These are phyloP conservation scores for Pyrenophora seminiperda DNA, from an alignment of 2,329 filamentous ascomycete species.

Conservation along the genomic window DNA sequence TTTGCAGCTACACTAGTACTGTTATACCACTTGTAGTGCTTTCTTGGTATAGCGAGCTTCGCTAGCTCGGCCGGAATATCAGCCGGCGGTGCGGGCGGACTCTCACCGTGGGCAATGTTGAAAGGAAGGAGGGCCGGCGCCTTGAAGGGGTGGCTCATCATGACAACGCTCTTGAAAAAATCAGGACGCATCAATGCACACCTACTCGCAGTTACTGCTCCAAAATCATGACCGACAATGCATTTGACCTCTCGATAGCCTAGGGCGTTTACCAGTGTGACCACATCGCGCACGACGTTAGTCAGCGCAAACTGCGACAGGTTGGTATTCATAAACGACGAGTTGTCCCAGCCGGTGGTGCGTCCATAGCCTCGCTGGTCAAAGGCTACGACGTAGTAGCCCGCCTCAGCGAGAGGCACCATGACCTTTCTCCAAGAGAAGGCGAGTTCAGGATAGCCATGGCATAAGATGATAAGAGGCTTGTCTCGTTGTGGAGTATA, in stretches of 20 bases:
- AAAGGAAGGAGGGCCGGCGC: constrained; percentile 57
- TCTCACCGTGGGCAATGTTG: constrained; percentile 47
- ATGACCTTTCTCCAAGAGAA: constrained; percentile 72
- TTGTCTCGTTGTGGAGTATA: constrained; percentile 45
- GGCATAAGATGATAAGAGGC: constrained; percentile 66
- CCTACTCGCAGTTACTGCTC: constrained; percentile 64
- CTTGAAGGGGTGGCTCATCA: constrained; percentile 70
- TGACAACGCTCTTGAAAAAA: constrained; percentile 64
- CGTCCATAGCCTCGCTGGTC: constrained; percentile 72
- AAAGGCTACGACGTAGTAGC: constrained; percentile 69
- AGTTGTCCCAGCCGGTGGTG: constrained; percentile 65
- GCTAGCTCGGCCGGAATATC: constrained; percentile 64
- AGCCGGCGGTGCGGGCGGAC: constrained; percentile 20
- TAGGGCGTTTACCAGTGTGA: constrained; percentile 65
- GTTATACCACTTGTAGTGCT: constrained; percentile 74
- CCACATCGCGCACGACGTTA: constrained; percentile 65
- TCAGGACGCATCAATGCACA: constrained; percentile 68
- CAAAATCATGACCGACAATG: constrained; percentile 71
- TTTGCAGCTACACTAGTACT: constrained; percentile 54
- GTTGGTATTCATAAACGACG: constrained; percentile 58
- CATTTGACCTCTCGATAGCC: constrained; percentile 64
- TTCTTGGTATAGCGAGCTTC: constrained; percentile 60
- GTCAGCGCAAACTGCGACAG: constrained; percentile 63
- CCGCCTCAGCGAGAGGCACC: constrained; percentile 61
- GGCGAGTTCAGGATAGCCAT: constrained; percentile 71